Conservation (phyloP, 495 filamentous ascomycete species). For the Lasiosphaeria ovina region DNA sequence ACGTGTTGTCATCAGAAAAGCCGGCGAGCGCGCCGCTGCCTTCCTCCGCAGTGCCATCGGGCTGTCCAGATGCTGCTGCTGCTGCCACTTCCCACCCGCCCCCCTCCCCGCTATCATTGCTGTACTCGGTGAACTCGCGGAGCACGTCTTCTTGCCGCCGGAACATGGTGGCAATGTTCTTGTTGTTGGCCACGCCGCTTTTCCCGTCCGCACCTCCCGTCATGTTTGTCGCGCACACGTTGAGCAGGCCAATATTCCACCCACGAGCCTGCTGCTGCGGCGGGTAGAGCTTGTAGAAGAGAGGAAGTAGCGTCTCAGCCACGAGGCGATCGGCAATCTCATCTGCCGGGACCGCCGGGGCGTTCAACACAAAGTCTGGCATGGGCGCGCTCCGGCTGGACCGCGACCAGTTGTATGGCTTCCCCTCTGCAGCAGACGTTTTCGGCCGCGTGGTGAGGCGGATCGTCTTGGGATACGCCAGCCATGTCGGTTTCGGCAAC, state of each 20-base stretch:
- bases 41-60: not conserved
- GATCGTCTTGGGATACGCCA: conserved; percentile 56
- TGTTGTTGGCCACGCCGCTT: conserved; percentile 40
- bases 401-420: conserved; percentile 48
- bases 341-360: conserved; percentile 49
- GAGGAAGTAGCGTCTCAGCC: conserved; percentile 58
- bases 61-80: not conserved
- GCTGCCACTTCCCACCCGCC: not conserved
- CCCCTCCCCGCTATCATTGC: conserved; percentile 6
- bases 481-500: conserved; percentile 29
- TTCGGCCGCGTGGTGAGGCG: conserved; percentile 73
- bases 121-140: conserved; percentile 57
- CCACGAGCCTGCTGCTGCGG: conserved; percentile 48
- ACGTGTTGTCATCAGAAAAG: not conserved
- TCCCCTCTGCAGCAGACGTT: conserved; percentile 33
- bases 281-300: conserved; percentile 74
- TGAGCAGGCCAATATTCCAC: conserved; percentile 80
- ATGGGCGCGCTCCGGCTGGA: conserved; percentile 68
- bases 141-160: conserved; percentile 61
- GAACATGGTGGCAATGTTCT: conserved; percentile 70
- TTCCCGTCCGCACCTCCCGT: conserved; percentile 52
- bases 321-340: conserved; percentile 66
- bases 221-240: conserved; percentile 87
- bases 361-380: conserved; percentile 66
- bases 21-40: too few relatives aligned